Base-by-base conservation (phyloP, 169 alveolate genomes). In the Plasmodium chabaudi region DNA sequence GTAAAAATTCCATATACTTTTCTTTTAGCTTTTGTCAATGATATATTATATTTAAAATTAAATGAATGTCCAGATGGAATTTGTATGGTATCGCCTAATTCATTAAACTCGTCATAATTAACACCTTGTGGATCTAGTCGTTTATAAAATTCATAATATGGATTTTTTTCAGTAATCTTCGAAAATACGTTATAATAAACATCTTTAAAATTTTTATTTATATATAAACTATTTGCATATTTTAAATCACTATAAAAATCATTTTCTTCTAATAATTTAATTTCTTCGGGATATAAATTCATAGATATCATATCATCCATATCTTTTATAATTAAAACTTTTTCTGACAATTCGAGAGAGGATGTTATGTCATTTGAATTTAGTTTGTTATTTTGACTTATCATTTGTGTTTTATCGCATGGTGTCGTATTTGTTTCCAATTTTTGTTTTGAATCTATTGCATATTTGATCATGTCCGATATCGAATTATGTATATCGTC, bases 1-100 rank as follows among this genome's bases (percentile, higher is more conserved):
- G n/a, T n/a, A n/a, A n/a, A n/a, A n/a, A n/a, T 23, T 5, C 88
- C 88, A 23, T 61, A 61, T 51, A 75, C 64, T 63, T 39, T 75
- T 17, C 46, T 61, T 6, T 42, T 74, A 23, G 61, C 74, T 61
- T 75, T 68, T 61, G 61, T 46, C 12, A 75, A 56, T 19, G 70
- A 61, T 9, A 75, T 44, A 13, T 75, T 75, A 49, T 75, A 75
- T 44, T 25, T 21, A 10, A 46, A 47, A 61, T 61, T 65, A 21
- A 47, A 75, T 12, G 74, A 46, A 19, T 61, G 15, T 34, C 10
- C 17, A 61, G 23, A 46, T 15, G 61, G 19, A 5, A 15, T 12
- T 17, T 75, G 17, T 15, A 61, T 9, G 9, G 23, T 34, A 5
- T 53, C 15, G n/a, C 64, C 49, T 56, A 75, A 23, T 21, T 46